A percentile compares a stretch with the other conserved stretches of the same genome.
phyloP scores from a whole-genome alignment of 371 early-diverging fungal species.

The Rhizopus microsporus region DNA sequence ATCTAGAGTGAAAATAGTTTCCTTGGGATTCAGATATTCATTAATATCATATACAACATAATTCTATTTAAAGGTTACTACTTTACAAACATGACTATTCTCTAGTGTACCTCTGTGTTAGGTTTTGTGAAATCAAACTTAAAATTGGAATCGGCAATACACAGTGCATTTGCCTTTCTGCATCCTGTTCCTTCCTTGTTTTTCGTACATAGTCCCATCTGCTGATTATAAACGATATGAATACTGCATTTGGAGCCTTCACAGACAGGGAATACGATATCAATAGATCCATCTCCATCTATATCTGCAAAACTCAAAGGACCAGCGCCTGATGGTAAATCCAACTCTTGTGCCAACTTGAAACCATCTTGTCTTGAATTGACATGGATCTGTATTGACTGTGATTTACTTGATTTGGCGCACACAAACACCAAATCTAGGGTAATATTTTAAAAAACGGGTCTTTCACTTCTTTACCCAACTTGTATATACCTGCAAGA shows the following conservation, averaged over 20 bases:
- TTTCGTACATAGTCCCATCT: conserved; percentile 75
- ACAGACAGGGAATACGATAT: conserved; percentile 81
- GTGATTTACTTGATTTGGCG: conserved; percentile 34
- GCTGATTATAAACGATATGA: conserved; percentile 82
- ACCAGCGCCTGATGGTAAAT: conserved; percentile 74
- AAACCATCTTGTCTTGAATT: conserved; percentile 68
- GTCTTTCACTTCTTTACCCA: background rate
- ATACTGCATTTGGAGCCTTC: conserved; percentile 57
- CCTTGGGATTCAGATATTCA: conserved; percentile 45
- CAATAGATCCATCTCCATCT: conserved; percentile 88
- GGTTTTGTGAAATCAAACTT: conserved; percentile 58
- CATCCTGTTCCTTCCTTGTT: conserved; percentile 46
- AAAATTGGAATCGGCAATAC: conserved; percentile 75
- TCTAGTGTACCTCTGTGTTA: conserved; percentile 38
- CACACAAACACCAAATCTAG: conserved; percentile 87
- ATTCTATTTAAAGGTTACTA: conserved; percentile 23
- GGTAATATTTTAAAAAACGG: background rate
- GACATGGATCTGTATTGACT: conserved; percentile 78
- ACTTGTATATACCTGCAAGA: conserved; percentile 56
- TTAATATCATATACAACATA: conserved; percentile 53
- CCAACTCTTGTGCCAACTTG: conserved; percentile 52
- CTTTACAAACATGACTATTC: background rate
- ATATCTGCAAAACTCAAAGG: conserved; percentile 89
- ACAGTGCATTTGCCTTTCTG: conserved; percentile 67
- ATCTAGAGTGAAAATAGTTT: conserved; percentile 48